These are phyloP conservation scores for Aspergillus neoniger DNA, from an alignment of 2,329 filamentous ascomycete species.

Conservation along the genomic window DNA sequence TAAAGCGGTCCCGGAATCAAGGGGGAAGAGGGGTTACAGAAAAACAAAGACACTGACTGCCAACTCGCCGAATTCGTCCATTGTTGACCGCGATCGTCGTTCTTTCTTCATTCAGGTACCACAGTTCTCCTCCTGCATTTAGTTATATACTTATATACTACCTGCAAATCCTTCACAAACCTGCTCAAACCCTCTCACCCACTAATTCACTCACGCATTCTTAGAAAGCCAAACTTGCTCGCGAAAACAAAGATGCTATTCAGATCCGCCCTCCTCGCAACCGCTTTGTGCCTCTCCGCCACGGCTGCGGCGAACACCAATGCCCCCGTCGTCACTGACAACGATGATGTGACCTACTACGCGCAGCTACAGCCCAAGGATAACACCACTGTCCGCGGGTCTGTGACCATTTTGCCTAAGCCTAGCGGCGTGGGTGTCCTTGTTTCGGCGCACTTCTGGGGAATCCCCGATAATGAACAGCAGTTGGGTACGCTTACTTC, in stretches of 20 bases:
- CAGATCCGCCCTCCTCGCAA: conserved; percentile 1
- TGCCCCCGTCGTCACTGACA: conserved; percentile 54
- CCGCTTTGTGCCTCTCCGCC: conserved; percentile 11
- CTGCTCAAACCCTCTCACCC: not conserved
- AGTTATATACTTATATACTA: not conserved
- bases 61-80: not conserved
- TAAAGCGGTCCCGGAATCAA: not conserved
- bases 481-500: conserved; percentile 58
- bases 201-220: not conserved
- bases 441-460: conserved; percentile 55
- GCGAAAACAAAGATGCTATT: conserved; percentile 11
- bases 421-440: conserved; percentile 59
- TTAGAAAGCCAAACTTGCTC: not conserved
- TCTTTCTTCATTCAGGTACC: not conserved
- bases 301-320: conserved; percentile 8
- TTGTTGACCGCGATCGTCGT: not conserved
- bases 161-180: not conserved
- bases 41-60: no score
- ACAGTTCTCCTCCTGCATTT: not conserved
- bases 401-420: conserved; percentile 49
- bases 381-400: conserved; percentile 59
- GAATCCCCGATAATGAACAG: conserved; percentile 57
- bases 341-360: conserved; percentile 59
- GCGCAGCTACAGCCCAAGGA: conserved; percentile 58
- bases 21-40: not conserved